Evolutionary conservation across 495 filamentous ascomycete species (phyloP), one percentile per base, ranked within the genome.

Genomic region (Wilcoxina mikolae): DNA sequence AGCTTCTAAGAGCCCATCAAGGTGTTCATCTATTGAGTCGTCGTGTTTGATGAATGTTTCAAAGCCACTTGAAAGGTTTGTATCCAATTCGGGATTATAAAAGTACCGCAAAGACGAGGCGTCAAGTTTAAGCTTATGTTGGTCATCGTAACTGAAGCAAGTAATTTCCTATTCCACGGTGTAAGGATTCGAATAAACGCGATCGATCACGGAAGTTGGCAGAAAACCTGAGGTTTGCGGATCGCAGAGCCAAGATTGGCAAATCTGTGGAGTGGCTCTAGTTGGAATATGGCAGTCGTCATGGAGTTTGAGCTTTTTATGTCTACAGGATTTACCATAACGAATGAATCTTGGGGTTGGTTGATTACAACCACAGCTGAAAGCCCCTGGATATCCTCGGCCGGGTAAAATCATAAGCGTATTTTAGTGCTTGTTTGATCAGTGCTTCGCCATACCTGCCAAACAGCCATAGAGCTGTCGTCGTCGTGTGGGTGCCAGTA

Each of bases 81-180:
- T 74, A 18, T 78, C 78, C 3, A 94, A 68, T 24, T 65, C 65
- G 0, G 93, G 83, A 10, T 85, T 78, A 62, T 94, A 93, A 68
- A 95, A 99, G 69, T 89, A 95, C 44, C 77, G 76, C 35, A 99
- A 60, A 0, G 86, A 89, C 11, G 80, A 78, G 39, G 84, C 80
- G 43, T 85, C 87, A 10, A 83, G 76, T 46, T 71, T 81, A 62
- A 84, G 87, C n/a, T 74, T 60, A 67, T 84, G 93, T 11, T 86
- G 66, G 10, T 84, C 73, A 69, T 95, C 87, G 68, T 87, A 95
- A 0, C 90, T 96, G 67, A 95, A 98, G 47, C 41, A 49, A 0
- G 62, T 58, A 49, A 95, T 85, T 70, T 98, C 91, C 49, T 52
- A 31, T 49, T 22, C n/a, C 23, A 12, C 23, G 46, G 9, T 25